Evolutionary conservation across 768 basidiomycete species (phyloP).

Genomic region (Pisolithus tinctorius): DNA sequence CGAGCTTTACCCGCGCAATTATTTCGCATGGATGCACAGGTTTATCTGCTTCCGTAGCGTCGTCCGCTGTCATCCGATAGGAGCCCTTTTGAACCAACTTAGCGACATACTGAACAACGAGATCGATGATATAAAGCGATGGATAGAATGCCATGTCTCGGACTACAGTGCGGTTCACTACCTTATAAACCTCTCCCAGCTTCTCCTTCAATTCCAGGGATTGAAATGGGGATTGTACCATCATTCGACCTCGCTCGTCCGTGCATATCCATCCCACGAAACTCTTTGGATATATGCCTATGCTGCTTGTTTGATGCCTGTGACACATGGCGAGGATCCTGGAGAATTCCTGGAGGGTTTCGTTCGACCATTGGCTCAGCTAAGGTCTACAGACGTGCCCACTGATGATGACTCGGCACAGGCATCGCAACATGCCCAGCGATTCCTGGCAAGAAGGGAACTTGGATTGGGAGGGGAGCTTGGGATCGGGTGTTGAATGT

Average conservation of each 20-base stretch:
- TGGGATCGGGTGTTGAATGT: no score
- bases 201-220: slow-evolving; percentile 5
- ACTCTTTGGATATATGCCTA: slow-evolving; percentile 53
- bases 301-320: slow-evolving; percentile 1
- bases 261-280: slow-evolving; percentile 50
- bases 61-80: slow-evolving; percentile 11
- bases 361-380: slow-evolving; percentile 13
- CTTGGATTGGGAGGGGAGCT: background rate
- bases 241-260: slow-evolving; percentile 46
- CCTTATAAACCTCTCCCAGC: slow-evolving; percentile 33
- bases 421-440: background rate
- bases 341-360: slow-evolving; percentile 10
- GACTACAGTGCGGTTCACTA: slow-evolving; percentile 63
- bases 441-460: background rate
- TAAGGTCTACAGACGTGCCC: background rate
- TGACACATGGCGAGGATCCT: background rate
- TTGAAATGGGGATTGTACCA: slow-evolving; percentile 9
- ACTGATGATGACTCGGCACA: background rate
- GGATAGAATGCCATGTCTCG: slow-evolving; percentile 60
- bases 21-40: slow-evolving; percentile 68
- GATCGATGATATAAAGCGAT: slow-evolving; percentile 30
- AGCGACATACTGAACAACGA: slow-evolving; percentile 35
- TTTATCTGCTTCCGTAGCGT: slow-evolving; percentile 38
- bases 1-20: slow-evolving; percentile 64
- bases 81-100: slow-evolving; percentile 14